These are phyloP conservation scores for Citrus hindsii DNA, from an alignment of 345 rosid genomes.

Conservation along the genomic window DNA sequence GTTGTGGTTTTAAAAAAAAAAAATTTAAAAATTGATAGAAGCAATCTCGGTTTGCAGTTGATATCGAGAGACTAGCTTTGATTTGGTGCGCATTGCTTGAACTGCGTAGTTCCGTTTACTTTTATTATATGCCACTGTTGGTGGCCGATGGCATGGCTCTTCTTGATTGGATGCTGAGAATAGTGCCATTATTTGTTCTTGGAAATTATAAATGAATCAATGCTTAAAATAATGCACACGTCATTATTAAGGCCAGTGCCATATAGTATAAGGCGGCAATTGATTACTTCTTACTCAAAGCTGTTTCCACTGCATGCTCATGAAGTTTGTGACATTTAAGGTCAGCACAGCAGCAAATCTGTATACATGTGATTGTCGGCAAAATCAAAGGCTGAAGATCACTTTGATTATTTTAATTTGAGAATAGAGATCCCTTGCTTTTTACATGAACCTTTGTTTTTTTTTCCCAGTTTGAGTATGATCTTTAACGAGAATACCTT, in stretches of 20 bases:
- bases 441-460: neutral
- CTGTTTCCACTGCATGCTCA: neutral
- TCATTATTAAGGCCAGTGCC: slow-evolving; percentile 7
- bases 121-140: neutral
- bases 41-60: neutral
- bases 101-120: neutral
- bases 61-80: neutral
- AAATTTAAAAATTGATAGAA: neutral
- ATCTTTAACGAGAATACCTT: slow-evolving; percentile 24
- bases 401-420: neutral
- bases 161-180: neutral
- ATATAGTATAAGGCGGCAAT: slow-evolving; percentile 2
- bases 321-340: slow-evolving; percentile 4
- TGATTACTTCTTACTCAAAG: slow-evolving; percentile 12
- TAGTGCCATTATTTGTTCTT: neutral
- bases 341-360: neutral
- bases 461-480: slow-evolving; percentile 8
- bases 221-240: slow-evolving; percentile 1
- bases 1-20: neutral
- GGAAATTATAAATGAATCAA: slow-evolving; percentile 7
- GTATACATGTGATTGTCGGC: neutral
- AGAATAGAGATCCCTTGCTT: neutral
- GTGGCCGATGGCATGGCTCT: neutral
- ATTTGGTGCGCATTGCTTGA: neutral
- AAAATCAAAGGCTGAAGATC: neutral